Percentiles rank a stretch among this genome's conserved stretches.
Conservation (phyloP, 805 yeast species). For the Teunomyces cretensis region DNA sequence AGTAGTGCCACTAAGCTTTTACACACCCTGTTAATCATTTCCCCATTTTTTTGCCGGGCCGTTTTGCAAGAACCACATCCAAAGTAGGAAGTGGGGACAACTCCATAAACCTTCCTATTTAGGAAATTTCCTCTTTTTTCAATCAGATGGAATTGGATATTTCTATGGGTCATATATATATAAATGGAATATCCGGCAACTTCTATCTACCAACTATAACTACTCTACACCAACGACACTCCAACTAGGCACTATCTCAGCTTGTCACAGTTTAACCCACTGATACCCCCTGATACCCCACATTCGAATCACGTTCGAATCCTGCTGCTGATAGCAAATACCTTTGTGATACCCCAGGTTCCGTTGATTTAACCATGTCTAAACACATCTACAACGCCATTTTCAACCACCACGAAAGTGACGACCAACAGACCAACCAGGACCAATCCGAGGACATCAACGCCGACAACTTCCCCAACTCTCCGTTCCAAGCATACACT, state of each 20-base stretch:
- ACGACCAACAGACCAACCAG: neutral
- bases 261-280: neutral
- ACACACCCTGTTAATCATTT: neutral
- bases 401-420: neutral
- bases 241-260: neutral
- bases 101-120: slow-evolving; percentile 2
- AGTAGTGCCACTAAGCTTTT: neutral
- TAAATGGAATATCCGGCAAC: neutral
- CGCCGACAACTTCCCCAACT: slow-evolving; percentile 6
- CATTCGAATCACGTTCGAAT: neutral
- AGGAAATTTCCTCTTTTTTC: slow-evolving; percentile 4
- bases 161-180: neutral
- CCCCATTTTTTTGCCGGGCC: neutral
- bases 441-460: slow-evolving; percentile 6
- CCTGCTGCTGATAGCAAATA: neutral
- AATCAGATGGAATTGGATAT: neutral
- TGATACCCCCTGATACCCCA: slow-evolving; percentile 4
- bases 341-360: neutral
- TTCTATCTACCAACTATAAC: neutral
- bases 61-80: neutral
- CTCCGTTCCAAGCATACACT: slow-evolving; percentile 5
- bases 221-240: neutral
- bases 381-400: slow-evolving; percentile 9
- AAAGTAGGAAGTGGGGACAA: slow-evolving; percentile 2
- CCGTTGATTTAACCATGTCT: slow-evolving; percentile 8